Evolutionary conservation across 2,329 filamentous ascomycete genomes (phyloP), one percentile per base, ranked within the genome.

Genomic region (Diplodia scrobiculata): DNA sequence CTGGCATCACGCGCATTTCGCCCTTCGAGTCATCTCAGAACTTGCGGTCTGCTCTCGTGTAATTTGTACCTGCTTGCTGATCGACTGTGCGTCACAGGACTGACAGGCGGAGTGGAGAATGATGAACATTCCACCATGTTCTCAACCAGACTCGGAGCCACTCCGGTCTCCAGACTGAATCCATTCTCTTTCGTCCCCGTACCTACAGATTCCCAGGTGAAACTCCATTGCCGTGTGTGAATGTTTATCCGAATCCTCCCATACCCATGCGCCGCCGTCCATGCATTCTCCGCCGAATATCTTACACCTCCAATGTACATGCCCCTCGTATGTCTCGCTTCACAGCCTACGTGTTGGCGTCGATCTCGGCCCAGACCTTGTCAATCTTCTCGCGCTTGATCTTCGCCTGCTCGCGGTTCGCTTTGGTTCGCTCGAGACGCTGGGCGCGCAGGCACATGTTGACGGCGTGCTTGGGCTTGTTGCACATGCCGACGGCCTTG

Each of bases 401-500:
- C 78, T 86, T 85, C 69, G 91, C 84, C 70, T 83, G 77, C 76
- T 91, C 85, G 72, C 91, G 87, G 76, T 99, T 98, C 72, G 83
- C 81, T 70, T 86, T 86, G 63, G 93, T 93, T 66, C 89, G 87
- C 77, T 92, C 91, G 62, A 89, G 80, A 73, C 95, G 86, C 78
- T 97, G 91, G 45, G 85, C 87, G 69, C 91, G 87, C 63, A 99
- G 84, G 76, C 95, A 99, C 74, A 87, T 85, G 79, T 91, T 95
- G 72, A 99, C 91, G 67, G 91, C 83, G 50, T 87, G 84, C 79
- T 99, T 99, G 69, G 90, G 86, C 48, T 89, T 85, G 78, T 92
- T 98, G 85, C 95, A 99, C 83, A 90, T 91, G 66, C 95, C 95
- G 68, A 91, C 81, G 1, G 91, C 88, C 79, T 97, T 97, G 86